Conservation (phyloP, 257 asterid species). For the Solanum habrochaites region DNA sequence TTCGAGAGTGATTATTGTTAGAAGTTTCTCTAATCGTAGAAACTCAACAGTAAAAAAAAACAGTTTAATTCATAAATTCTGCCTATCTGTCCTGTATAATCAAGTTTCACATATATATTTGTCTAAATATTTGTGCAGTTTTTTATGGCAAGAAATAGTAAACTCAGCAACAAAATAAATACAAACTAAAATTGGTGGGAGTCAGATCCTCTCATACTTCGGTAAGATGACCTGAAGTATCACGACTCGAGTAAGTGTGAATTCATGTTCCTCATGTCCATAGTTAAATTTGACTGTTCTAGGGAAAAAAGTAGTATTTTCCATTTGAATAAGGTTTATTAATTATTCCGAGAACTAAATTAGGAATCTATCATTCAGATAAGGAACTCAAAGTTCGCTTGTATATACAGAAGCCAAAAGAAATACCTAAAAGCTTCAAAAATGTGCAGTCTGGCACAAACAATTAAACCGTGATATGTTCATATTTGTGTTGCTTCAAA, state of each 20-base stretch:
- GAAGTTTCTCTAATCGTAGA: not conserved
- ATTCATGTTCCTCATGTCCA: not conserved
- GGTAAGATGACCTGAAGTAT: not conserved
- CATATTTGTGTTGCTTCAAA: not conserved
- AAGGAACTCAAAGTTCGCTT: no score
- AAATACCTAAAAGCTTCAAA: not conserved
- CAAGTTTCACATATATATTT: not conserved
- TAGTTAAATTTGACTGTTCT: not conserved
- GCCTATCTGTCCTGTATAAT: not conserved
- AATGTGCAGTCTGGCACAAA: not conserved
- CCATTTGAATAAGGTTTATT: not conserved
- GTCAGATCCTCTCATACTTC: not conserved
- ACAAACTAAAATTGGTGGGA: not conserved
- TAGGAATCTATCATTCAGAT: not conserved
- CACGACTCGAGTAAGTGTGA: not conserved
- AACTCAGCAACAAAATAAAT: not conserved
- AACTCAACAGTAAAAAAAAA: not conserved
- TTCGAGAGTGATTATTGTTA: not conserved
- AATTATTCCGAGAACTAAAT: not conserved
- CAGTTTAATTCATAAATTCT: not conserved
- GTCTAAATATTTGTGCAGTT: not conserved
- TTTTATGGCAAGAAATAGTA: not conserved
- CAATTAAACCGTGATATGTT: not conserved
- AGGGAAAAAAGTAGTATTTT: not conserved
- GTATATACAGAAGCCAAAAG: no score